Evolutionary conservation across 371 early-diverging fungal species (phyloP), one percentile per base, ranked within the genome.

Genomic region (Enteropsectra breve): DNA sequence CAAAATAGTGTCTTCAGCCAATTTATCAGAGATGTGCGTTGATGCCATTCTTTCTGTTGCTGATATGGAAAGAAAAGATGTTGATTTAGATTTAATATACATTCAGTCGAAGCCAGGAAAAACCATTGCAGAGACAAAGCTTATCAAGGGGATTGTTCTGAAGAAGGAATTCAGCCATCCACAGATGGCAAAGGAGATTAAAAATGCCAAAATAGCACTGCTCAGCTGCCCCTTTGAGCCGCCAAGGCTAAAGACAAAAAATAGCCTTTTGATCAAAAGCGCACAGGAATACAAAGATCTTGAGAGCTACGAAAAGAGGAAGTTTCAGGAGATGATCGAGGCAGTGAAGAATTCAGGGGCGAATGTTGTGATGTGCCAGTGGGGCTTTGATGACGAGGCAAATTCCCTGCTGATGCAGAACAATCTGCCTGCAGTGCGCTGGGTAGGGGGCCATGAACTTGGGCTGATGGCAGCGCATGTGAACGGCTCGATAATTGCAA

Each of bases 351-450:
- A 90, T 52, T 84, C 88, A 56, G 94, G 94, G 37, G 95, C 96
- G 54, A 93, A 92, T 82, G 75, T 97, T 29, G 97, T 94, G 37
- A 88, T 95, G 54, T 97, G 97, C 83, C 97, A 99, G 81, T 97
- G 97, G 97, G 99, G 99, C 67, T 97, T 99, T 77, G 97, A 97
- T 81, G 99, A 99, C 77, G 97, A 99, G 81, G 99, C 97, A 43
- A 99, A 96, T 82, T 94, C 94, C 77, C 81, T 99, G 78, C 83
- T 99, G 61, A 81, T 95, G 82, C 92, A 95, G 81, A 90, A 93
- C 82, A 76, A 93, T 75, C 83, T 99, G 33, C 96, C 98, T 45
- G 94, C 97, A 66, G 91, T 97, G 28, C 85, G 99, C 70, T 97
- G 99, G 98, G 97, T 99, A n/a, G 98, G 98, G 67, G 98, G 97